A percentile compares a stretch with the other conserved stretches of the same genome.
phyloP scores from a whole-genome alignment of 2,329 filamentous ascomycete species.

The Mariannaea elegans region DNA sequence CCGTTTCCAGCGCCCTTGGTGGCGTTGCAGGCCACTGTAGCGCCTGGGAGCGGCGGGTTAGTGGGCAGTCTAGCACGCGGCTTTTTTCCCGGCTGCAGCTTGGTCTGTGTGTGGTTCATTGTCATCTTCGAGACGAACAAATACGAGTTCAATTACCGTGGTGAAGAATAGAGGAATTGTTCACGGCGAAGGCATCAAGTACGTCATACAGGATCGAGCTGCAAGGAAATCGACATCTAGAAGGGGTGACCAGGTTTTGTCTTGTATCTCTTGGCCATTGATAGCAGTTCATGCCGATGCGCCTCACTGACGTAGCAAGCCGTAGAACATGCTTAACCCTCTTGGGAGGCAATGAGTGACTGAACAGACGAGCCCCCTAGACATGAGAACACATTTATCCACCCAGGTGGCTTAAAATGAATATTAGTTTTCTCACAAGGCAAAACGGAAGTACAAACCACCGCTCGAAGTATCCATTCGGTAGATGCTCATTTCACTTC shows the following conservation, averaged over 20 bases:
- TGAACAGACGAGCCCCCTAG: no score
- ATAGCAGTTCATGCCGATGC: neutral
- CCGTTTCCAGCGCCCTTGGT: neutral
- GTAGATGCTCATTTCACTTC: neutral
- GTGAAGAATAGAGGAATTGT: neutral
- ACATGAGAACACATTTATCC: no score
- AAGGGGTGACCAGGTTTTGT: neutral
- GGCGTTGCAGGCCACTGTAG: neutral
- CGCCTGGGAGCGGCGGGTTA: neutral
- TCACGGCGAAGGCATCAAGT: neutral
- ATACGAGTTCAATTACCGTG: neutral
- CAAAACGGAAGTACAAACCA: no score
- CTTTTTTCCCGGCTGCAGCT: conserved; percentile 24
- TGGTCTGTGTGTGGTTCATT: conserved; percentile 9
- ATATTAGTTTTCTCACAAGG: no score
- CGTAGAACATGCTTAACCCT: neutral
- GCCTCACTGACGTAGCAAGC: neutral
- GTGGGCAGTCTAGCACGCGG: conserved; percentile 16
- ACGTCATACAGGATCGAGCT: neutral
- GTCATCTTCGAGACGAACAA: neutral
- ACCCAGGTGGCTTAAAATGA: no score
- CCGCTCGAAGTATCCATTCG: neutral
- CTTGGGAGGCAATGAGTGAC: no score
- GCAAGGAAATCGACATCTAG: neutral
- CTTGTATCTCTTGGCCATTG: neutral